Evolutionary conservation across 1,139 yeast genomes (phyloP).

Genomic region (Yamadazyma buinensis): DNA sequence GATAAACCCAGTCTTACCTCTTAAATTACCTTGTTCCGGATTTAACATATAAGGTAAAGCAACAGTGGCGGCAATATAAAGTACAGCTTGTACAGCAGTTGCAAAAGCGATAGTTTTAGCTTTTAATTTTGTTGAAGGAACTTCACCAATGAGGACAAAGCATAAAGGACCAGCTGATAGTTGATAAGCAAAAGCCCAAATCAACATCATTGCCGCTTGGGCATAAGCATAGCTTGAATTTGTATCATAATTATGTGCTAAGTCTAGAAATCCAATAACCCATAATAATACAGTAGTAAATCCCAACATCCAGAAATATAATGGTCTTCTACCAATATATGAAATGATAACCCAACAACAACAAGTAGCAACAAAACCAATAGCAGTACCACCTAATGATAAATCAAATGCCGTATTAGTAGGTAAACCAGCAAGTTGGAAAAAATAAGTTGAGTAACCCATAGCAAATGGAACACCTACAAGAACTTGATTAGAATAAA

Average conservation of each 20-base stretch:
- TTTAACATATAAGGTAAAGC: constrained; percentile 19
- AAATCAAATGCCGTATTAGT: constrained; percentile 20
- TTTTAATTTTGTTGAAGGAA: constrained; percentile 18
- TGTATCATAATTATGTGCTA: constrained; percentile 10
- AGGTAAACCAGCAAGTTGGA: constrained; percentile 21
- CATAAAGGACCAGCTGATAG: constrained; percentile 20
- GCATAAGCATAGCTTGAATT: constrained; percentile 14
- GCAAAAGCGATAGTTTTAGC: constrained; percentile 20
- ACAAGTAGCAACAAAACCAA: constrained; percentile 16
- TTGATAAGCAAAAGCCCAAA: constrained; percentile 18
- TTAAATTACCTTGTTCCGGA: constrained; percentile 16
- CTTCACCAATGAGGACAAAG: constrained; percentile 18
- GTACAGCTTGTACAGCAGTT: constrained; percentile 16
- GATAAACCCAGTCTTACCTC: constrained; percentile 20
- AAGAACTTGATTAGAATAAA: constrained; percentile 20
- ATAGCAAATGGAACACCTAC: constrained; percentile 20
- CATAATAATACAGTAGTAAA: constrained; percentile 31
- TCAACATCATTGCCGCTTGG: constrained; percentile 16
- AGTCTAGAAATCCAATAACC: constrained; percentile 36
- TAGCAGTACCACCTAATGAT: constrained; percentile 26
- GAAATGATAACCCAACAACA: constrained; percentile 20
- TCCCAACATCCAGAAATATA: constrained; percentile 20
- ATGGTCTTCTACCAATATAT: constrained; percentile 20
- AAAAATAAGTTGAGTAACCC: constrained; percentile 21
- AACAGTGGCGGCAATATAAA: constrained; percentile 12